Evolutionary conservation across 805 yeast species (phyloP).

Genomic region (Kluyveromyces dobzhanskii): DNA sequence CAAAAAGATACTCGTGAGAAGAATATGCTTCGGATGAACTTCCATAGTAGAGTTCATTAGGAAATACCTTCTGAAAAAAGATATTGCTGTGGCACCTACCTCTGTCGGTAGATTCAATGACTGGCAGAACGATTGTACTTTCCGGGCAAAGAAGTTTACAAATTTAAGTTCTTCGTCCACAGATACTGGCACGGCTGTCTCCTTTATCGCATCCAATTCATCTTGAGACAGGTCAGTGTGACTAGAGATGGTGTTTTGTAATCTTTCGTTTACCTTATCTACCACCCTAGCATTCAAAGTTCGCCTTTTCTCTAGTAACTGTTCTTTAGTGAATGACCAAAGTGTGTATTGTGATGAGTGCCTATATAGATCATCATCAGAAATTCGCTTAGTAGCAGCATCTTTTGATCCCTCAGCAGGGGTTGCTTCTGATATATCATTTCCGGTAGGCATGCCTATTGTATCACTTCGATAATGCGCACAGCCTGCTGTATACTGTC

Average conservation of each 20-base stretch:
- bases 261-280: conserved; percentile 25
- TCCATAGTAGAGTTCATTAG: conserved; percentile 77
- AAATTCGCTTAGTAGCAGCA: conserved; percentile 31
- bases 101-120: conserved; percentile 81
- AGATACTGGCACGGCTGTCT: conserved; percentile 39
- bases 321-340: conserved; percentile 74
- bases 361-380: conserved; percentile 83
- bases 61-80: conserved; percentile 75
- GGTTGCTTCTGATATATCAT: too few species aligned
- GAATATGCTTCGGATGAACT: conserved; percentile 73
- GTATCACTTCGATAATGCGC: too few species aligned
- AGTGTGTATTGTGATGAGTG: conserved; percentile 73
- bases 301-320: conserved; percentile 41
- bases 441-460: too few species aligned
- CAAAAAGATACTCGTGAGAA: conserved; percentile 75
- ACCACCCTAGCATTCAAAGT: conserved; percentile 51
- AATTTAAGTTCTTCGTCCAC: conserved; percentile 64
- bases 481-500: too few species aligned
- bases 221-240: conserved; percentile 25
- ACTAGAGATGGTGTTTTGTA: conserved; percentile 24
- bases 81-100: conserved; percentile 77
- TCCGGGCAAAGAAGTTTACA: conserved; percentile 64
- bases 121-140: conserved; percentile 59
- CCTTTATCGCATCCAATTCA: conserved; percentile 22
- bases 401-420: not conserved